Percentiles rank a stretch among this genome's conserved stretches.
phyloP scores from a whole-genome alignment of 2,329 filamentous ascomycete genomes.

The Stemphylium vesicarium region DNA sequence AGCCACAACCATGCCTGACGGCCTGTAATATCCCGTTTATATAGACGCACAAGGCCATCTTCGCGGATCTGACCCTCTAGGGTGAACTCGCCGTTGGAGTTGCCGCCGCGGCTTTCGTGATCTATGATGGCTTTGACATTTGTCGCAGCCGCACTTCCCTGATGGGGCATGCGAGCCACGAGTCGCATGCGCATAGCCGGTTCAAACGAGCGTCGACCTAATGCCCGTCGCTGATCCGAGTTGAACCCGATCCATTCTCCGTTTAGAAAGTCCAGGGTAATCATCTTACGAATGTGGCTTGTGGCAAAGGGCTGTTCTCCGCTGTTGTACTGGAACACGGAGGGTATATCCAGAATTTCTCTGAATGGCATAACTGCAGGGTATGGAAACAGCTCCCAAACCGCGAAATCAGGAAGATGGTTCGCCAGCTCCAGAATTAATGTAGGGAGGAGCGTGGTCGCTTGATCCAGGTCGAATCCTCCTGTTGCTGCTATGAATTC shows the following conservation, averaged over 20 bases:
- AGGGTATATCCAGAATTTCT: slow-evolving; percentile 23
- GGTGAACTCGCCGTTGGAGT: slow-evolving; percentile 22
- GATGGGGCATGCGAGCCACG: slow-evolving; percentile 1
- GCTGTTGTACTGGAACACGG: slow-evolving; percentile 1
- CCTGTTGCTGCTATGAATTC: not conserved
- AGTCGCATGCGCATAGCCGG: slow-evolving; percentile 24
- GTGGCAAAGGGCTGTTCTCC: slow-evolving; percentile 13
- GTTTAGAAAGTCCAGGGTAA: slow-evolving; percentile 17
- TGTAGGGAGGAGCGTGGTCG: slow-evolving; percentile 12
- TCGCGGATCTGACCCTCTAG: slow-evolving; percentile 20
- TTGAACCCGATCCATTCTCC: slow-evolving; percentile 28
- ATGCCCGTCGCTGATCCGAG: slow-evolving; percentile 17
- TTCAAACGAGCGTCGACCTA: slow-evolving; percentile 9
- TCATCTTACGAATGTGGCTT: slow-evolving; percentile 28
- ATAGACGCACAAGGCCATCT: slow-evolving; percentile 22
- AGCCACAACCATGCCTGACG: slow-evolving; percentile 21
- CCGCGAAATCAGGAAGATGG: not conserved
- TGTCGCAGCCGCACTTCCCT: no score
- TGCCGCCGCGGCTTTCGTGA: slow-evolving; percentile 17
- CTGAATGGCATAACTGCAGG: slow-evolving; percentile 21
- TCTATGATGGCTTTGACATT: slow-evolving; percentile 9
- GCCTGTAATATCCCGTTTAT: slow-evolving; percentile 20
- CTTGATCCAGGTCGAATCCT: slow-evolving; percentile 12
- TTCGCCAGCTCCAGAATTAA: slow-evolving; percentile 13
- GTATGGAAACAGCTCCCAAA: slow-evolving; percentile 9